phyloP scores from a whole-genome alignment of 2,329 filamentous ascomycete genomes.

The Pseudocercospora cruenta region DNA sequence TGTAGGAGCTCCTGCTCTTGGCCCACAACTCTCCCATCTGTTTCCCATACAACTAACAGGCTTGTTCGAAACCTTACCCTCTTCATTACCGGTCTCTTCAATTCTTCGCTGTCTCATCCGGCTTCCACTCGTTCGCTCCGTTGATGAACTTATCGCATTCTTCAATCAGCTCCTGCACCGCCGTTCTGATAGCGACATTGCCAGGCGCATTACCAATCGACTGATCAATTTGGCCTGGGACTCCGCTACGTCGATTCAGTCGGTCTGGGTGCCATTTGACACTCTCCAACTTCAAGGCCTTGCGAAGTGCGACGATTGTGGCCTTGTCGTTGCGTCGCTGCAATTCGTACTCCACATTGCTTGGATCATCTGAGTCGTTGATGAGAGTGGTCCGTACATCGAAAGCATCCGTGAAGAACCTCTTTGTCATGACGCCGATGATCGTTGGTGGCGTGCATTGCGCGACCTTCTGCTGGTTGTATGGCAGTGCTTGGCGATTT shows the following conservation, averaged over 20 bases:
- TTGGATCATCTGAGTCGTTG: not conserved
- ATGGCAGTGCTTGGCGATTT: not conserved
- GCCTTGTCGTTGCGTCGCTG: no score
- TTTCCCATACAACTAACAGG: not conserved
- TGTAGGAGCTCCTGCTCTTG: no score
- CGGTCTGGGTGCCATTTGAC: conserved; percentile 1
- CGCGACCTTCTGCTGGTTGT: not conserved
- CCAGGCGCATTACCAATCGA: not conserved
- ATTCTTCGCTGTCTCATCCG: not conserved
- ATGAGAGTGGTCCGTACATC: not conserved
- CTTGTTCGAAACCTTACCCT: not conserved
- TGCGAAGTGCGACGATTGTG: not conserved
- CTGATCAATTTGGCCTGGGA: not conserved
- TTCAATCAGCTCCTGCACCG: not conserved
- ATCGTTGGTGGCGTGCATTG: not conserved
- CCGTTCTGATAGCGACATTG: not conserved
- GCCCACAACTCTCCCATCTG: not conserved
- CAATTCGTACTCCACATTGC: not conserved
- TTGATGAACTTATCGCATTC: not conserved
- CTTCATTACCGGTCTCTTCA: accelerated
- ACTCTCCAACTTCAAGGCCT: not conserved
- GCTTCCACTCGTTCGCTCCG: not conserved
- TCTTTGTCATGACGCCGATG: not conserved
- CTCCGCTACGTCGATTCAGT: not conserved
- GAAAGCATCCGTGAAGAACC: not conserved